Evolutionary conservation across 2,329 filamentous ascomycete species (phyloP).

Genomic region (Cladophialophora carrionii): DNA sequence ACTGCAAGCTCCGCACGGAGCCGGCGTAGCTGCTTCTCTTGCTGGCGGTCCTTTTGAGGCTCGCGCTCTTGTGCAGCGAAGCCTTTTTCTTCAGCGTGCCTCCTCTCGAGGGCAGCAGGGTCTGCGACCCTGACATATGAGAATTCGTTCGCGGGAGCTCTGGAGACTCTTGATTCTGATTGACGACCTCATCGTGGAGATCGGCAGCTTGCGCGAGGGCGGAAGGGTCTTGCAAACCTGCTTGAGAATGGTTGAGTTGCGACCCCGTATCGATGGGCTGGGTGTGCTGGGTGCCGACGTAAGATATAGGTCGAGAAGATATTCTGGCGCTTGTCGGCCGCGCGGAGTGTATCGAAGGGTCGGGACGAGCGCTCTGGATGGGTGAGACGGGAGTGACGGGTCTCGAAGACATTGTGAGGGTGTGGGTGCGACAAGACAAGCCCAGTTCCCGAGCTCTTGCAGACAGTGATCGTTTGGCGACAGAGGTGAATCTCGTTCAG

Average conservation of each 20-base stretch:
- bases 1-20: constrained; percentile 77
- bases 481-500: background rate
- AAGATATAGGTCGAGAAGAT: constrained; percentile 49
- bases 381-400: constrained; percentile 41
- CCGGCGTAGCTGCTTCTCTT: constrained; percentile 80
- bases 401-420: constrained; percentile 37
- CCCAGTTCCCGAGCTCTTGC: constrained; percentile 10
- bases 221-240: constrained; percentile 40
- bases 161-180: constrained; percentile 29
- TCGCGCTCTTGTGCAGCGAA: constrained; percentile 73
- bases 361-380: constrained; percentile 19
- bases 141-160: constrained; percentile 48
- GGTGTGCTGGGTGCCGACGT: constrained; percentile 40
- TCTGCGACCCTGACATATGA: constrained; percentile 48
- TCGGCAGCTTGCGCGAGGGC: constrained; percentile 44
- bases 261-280: constrained; percentile 27
- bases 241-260: constrained; percentile 45
- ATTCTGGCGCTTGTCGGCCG: constrained; percentile 22
- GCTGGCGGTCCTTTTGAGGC: constrained; percentile 78
- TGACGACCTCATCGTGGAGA: constrained; percentile 44
- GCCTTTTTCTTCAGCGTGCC: constrained; percentile 89
- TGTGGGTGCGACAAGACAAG: constrained; percentile 2
- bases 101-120: constrained; percentile 52
- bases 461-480: background rate
- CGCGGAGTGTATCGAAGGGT: constrained; percentile 28